phyloP scores from a whole-genome alignment of 73 alveolate genomes.

The Halteria grandinella region DNA sequence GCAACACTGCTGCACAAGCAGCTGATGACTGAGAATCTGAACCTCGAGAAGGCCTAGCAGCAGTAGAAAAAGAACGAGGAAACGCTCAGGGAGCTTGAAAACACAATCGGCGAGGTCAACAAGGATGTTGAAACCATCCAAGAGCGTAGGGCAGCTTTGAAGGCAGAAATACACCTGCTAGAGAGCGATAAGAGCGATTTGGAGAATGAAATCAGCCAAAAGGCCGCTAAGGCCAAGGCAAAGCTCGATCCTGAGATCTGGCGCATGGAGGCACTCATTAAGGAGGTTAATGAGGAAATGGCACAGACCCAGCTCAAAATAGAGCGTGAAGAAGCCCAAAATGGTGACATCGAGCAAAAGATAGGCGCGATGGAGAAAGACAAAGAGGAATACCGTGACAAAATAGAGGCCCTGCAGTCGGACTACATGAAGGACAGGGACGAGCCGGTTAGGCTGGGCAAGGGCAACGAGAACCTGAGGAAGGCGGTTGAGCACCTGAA shows the following conservation, averaged over 20 bases:
- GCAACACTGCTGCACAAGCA: no score
- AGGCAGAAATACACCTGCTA: conserved; percentile 58
- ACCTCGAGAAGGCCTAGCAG: conserved; percentile 75
- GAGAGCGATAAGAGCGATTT: conserved; percentile 56
- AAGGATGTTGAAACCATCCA: conserved; percentile 69
- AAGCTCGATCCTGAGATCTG: conserved; percentile 71
- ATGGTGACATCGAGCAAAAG: conserved; percentile 66
- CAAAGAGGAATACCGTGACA: conserved; percentile 62
- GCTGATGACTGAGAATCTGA: conserved; percentile 55
- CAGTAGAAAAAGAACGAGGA: conserved; percentile 80
- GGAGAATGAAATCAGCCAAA: conserved; percentile 47
- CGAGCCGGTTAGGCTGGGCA: conserved; percentile 78
- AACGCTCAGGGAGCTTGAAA: conserved; percentile 75
- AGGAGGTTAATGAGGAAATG: conserved; percentile 52
- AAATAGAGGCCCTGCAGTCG: conserved; percentile 64
- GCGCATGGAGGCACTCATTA: conserved; percentile 47
- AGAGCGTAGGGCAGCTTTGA: conserved; percentile 61
- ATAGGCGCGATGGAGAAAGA: conserved; percentile 54
- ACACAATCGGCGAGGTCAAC: conserved; percentile 56
- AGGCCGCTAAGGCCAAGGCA: conserved; percentile 72
- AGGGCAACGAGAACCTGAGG: conserved; percentile 77
- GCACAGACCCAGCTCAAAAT: conserved; percentile 48
- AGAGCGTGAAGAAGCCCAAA: conserved; percentile 67
- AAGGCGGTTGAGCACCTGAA: conserved; percentile 67
- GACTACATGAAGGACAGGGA: conserved; percentile 74